Percentiles rank a stretch among this genome's conserved stretches.
Conservation (phyloP, 2,329 filamentous ascomycete species). For the Alternaria atra region DNA sequence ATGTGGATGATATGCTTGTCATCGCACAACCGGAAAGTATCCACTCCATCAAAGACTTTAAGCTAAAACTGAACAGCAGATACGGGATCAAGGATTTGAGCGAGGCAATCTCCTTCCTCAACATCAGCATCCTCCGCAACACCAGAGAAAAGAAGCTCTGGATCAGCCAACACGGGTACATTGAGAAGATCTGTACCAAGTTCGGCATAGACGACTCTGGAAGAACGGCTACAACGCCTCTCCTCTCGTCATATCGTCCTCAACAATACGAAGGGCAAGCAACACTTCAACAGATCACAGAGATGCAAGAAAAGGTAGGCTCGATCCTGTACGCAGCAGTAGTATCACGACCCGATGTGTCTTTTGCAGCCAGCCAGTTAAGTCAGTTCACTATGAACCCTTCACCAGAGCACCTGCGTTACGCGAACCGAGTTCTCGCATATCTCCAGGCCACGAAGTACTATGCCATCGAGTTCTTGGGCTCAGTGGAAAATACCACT, state of each 20-base stretch:
- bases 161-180: slow-evolving; percentile 12
- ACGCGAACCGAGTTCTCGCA: slow-evolving; percentile 5
- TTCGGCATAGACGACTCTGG: slow-evolving; percentile 5
- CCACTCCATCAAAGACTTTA: no score
- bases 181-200: slow-evolving; percentile 13
- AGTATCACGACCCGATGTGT: slow-evolving; percentile 8
- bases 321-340: slow-evolving; percentile 14
- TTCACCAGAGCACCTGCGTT: slow-evolving; percentile 10
- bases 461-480: slow-evolving; percentile 10
- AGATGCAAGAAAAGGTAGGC: slow-evolving; percentile 14
- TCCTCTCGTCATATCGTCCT: slow-evolving; percentile 6
- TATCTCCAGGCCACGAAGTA: slow-evolving; percentile 12
- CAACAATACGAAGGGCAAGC: neutral
- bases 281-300: slow-evolving; percentile 6
- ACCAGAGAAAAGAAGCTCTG: slow-evolving; percentile 11
- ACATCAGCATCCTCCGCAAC: slow-evolving; percentile 11
- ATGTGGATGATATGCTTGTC: no score
- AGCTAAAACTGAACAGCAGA: slow-evolving; percentile 6
- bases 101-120: slow-evolving; percentile 12
- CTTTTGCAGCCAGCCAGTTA: slow-evolving; percentile 12
- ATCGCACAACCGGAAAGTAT: no score
- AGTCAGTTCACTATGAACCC: slow-evolving; percentile 11
- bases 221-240: slow-evolving; percentile 8
- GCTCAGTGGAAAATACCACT: neutral
- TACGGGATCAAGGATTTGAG: slow-evolving; percentile 18